A percentile compares a stretch with the other conserved stretches of the same genome.
These are phyloP conservation scores for Aspergillus phoenicis DNA, from an alignment of 2,329 filamentous ascomycete genomes.

Conservation along the genomic window DNA sequence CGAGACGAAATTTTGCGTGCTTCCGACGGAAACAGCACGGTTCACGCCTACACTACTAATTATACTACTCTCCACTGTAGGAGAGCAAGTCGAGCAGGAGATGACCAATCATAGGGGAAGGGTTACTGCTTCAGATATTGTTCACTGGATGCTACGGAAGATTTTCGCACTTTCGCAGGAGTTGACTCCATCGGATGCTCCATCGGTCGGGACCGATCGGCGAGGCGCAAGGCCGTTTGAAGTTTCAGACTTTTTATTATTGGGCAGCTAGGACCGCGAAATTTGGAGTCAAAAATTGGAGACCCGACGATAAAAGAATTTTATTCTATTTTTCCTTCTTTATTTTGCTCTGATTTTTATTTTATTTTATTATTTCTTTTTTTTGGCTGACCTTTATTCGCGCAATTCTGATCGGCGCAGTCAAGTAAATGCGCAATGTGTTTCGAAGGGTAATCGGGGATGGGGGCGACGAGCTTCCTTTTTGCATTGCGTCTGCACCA, in stretches of 20 bases:
- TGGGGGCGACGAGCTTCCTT: not conserved
- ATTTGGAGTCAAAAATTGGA: constrained; percentile 13
- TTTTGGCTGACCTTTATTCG: constrained; percentile 4
- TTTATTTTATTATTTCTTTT: too few relatives aligned
- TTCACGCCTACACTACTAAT: constrained; percentile 3
- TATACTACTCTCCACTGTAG: not conserved
- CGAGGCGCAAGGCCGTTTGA: constrained; percentile 14
- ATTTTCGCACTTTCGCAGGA: not conserved
- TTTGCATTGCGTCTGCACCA: not conserved
- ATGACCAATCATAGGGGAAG: not conserved
- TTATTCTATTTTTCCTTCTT: not conserved
- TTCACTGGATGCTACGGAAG: constrained; percentile 1
- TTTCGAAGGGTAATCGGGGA: not conserved
- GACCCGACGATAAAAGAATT: constrained; percentile 8
- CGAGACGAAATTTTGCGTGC: not conserved
- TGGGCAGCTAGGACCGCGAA: constrained; percentile 10
- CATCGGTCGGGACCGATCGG: constrained; percentile 29
- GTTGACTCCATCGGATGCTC: constrained; percentile 19
- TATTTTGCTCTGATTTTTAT: too few relatives aligned
- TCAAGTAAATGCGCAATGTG: not conserved
- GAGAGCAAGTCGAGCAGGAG: not conserved
- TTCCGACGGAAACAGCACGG: constrained; percentile 8
- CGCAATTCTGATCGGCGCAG: constrained; percentile 15
- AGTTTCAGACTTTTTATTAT: constrained; percentile 9
- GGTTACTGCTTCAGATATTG: not conserved